These are phyloP conservation scores for Candida lessepsii DNA, from an alignment of 805 yeast species.

Conservation along the genomic window DNA sequence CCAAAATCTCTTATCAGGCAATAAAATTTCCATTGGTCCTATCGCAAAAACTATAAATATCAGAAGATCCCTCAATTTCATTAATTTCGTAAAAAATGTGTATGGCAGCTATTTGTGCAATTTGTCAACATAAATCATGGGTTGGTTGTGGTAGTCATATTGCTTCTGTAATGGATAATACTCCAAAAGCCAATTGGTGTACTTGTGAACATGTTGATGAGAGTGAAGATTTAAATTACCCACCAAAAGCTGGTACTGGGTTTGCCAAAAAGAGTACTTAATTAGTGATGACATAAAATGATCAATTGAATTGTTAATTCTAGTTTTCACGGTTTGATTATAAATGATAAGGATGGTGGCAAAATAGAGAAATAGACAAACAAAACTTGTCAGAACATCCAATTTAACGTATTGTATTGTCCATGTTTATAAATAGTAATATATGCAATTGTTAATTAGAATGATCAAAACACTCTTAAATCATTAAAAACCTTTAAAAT, in stretches of 20 bases:
- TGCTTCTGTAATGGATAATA: constrained; percentile 51
- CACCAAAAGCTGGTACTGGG: constrained; percentile 67
- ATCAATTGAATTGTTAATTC: no score
- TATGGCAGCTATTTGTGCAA: constrained; percentile 10
- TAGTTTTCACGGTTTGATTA: no score
- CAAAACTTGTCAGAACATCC: no score
- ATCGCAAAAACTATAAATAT: constrained; percentile 6
- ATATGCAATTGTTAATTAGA: not conserved
- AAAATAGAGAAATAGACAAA: no score
- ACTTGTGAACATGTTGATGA: constrained; percentile 49
- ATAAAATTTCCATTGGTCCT: constrained; percentile 1
- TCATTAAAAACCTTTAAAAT: no score
- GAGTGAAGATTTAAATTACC: constrained; percentile 37
- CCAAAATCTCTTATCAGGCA: constrained; percentile 4
- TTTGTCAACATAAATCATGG: constrained; percentile 53
- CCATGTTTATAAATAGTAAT: constrained; percentile 2
- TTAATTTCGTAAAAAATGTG: constrained; percentile 6
- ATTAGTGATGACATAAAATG: no score
- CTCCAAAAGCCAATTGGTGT: constrained; percentile 52
- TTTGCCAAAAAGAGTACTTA: constrained; percentile 31
- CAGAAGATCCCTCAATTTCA: not conserved
- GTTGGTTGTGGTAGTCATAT: constrained; percentile 63
- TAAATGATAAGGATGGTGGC: no score
- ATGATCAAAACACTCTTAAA: no score
- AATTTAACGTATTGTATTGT: not conserved